Base-by-base conservation (phyloP, 768 basidiomycete species). In the Suillus clintonianus region DNA sequence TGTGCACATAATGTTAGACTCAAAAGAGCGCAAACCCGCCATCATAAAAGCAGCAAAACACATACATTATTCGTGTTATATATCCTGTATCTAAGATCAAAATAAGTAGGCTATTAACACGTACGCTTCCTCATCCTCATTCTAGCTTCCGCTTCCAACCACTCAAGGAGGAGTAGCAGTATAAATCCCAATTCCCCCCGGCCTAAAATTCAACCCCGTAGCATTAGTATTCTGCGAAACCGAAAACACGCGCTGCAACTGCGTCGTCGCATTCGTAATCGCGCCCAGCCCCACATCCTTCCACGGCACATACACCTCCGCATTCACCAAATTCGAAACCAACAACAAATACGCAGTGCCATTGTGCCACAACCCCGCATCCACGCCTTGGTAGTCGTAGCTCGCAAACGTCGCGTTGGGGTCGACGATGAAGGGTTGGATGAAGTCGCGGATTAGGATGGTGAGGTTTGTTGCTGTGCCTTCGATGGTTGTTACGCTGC, bases 341-440 rank as follows among this genome's bases (percentile, higher is more conserved):
- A 75, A 36, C 24, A 76, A 53, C 50, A 75, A 51, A 34, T 69
- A 73, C 2, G 62, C 45, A 1, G 65, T 72, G n/a, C 70, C 67
- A 8, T 70, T 70, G 62, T 59, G 3, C 71, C 70, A 74, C 5
- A 68, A 34, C 7, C 74, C 65, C 0, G 43, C 67, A 24, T 75
- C 75, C 17, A 75, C 73, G 4, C 72, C 75, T 0, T 15, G 11
- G 2, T 65, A n/a, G 19, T 36, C 48, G 53, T 65, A 74, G n/a
- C 19, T 56, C 41, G 41, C 41, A 10, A 47, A 56, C 9, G 61
- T 68, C 0, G 22, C 69, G 4, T 2, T 11, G 0, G 70, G 65
- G 15, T 66, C 41, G 15, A 65, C 66, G 7, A 75, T 11, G 66
- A 72, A 77, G 2, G 74, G 67, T 45, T 68, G 68, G 47, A 77